Conservation (phyloP, 345 rosid species). For the Dovyalis caffra region DNA sequence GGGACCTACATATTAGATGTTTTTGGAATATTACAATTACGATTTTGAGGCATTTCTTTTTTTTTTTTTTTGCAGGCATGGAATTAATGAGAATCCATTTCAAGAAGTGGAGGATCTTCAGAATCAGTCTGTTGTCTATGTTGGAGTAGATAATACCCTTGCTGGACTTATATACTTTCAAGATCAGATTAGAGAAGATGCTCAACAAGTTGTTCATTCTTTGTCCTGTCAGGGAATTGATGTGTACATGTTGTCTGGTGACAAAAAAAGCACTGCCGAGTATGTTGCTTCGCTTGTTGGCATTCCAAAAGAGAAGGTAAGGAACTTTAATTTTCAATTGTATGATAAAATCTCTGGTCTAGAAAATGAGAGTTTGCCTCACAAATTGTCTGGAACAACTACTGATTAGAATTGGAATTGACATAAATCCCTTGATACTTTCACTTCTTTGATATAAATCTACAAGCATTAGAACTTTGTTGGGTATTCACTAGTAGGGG, state of each 20-base stretch:
- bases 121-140: constrained; percentile 75
- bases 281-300: constrained; percentile 86
- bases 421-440: background rate
- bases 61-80: constrained; percentile 54
- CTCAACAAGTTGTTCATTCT: constrained; percentile 62
- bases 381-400: background rate
- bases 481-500: background rate
- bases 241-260: constrained; percentile 94
- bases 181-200: constrained; percentile 94
- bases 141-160: constrained; percentile 73
- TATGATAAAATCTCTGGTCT: background rate
- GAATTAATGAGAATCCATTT: constrained; percentile 49
- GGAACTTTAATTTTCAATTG: constrained; percentile 2
- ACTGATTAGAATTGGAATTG: no score
- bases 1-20: background rate
- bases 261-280: constrained; percentile 78
- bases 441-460: background rate
- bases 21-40: background rate
- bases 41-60: constrained; percentile 3
- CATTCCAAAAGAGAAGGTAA: constrained; percentile 77
- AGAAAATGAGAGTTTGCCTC: background rate
- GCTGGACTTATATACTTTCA: constrained; percentile 79
- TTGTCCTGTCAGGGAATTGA: constrained; percentile 65
- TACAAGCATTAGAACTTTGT: background rate
- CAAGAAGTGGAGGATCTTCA: constrained; percentile 45